Base-by-base conservation (phyloP, 2,329 filamentous ascomycete species). In the Furcasterigmium sp. region DNA sequence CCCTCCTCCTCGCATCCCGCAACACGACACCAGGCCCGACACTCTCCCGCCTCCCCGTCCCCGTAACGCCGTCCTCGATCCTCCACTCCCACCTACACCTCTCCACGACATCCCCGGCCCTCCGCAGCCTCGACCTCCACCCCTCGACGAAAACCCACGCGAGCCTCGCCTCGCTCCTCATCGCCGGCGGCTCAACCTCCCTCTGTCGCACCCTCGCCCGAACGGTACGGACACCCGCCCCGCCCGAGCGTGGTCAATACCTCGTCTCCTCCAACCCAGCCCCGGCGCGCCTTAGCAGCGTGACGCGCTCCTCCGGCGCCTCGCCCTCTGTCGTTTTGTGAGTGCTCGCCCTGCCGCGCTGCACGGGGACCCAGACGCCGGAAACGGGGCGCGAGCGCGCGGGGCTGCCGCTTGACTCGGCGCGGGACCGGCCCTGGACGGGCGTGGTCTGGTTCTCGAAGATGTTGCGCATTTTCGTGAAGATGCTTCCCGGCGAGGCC, bases 221-320 rank as follows among this genome's bases (percentile, higher is more conserved):
- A 35, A 21, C 41, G 40, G 45, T 35, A 19, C 34, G 46, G 45
- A 47, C 34, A 38, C 17, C 44, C 52, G 46, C 49, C 41, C 40
- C 45, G 44, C 49, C 62, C 60, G 64, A 65, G 64, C 53, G 62
- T 68, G 60, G 62, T 68, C 65, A 69, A 54, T 59, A n/a, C n/a
- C n/a, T n/a, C n/a, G n/a, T 52, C 30, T 49, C 40, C 17, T 47
- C 46, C 25, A 41, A 21, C 14, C 47, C 47, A 21, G 43, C 46
- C n/a, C 43, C 50, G 4, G 40, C 43, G 8, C 45, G 45, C 11
- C 51, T 45, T 17, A 66, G 46, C 20, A 65, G 52, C 4, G 58
- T 51, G 43, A 57, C 64, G 26, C 51, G 52, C 49, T 65, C 61
- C 35, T 52, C 50, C 15, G 49, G 45, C 28, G 21, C 37, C 29